A percentile compares a stretch with the other conserved stretches of the same genome.
These are phyloP conservation scores for Phyllosticta ampelicida DNA, from an alignment of 2,329 filamentous ascomycete genomes.

Conservation along the genomic window DNA sequence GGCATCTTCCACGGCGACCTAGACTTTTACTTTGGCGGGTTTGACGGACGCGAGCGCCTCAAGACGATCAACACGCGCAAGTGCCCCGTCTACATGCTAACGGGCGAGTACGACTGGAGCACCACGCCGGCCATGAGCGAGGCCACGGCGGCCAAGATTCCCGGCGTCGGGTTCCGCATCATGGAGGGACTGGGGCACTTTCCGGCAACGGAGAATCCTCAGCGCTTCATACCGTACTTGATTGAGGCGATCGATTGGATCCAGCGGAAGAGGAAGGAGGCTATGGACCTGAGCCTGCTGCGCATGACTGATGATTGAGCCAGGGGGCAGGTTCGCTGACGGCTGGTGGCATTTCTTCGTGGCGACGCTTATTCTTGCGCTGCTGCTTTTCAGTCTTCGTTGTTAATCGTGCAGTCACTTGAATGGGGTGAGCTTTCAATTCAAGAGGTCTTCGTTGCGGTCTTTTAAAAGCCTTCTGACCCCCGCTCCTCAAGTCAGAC, in stretches of 20 bases:
- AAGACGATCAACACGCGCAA: constrained; percentile 36
- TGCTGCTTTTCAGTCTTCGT: not conserved
- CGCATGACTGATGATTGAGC: constrained; percentile 10
- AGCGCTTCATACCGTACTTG: constrained; percentile 28
- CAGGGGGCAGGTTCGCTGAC: not conserved
- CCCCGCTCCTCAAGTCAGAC: too few relatives aligned
- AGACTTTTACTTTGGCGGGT: constrained; percentile 43
- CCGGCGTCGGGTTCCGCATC: constrained; percentile 32
- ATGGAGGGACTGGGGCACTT: constrained; percentile 40
- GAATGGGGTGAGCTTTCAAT: not conserved
- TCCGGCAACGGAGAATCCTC: constrained; percentile 36
- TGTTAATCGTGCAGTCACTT: not conserved
- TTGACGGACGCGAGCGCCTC: constrained; percentile 37
- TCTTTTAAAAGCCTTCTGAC: too few relatives aligned
- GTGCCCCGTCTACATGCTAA: constrained; percentile 42
- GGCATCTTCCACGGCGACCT: constrained; percentile 43
- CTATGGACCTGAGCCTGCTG: constrained; percentile 3
- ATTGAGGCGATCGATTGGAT: constrained; percentile 30
- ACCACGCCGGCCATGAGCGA: constrained; percentile 38
- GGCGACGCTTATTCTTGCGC: not conserved
- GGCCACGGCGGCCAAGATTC: constrained; percentile 38
- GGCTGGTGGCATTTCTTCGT: not conserved
- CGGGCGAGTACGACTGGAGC: constrained; percentile 40
- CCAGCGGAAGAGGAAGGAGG: constrained; percentile 13
- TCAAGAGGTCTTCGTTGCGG: not conserved